Conservation (phyloP, 1,284 basidiomycete genomes). For the Termitomyces sp. region DNA sequence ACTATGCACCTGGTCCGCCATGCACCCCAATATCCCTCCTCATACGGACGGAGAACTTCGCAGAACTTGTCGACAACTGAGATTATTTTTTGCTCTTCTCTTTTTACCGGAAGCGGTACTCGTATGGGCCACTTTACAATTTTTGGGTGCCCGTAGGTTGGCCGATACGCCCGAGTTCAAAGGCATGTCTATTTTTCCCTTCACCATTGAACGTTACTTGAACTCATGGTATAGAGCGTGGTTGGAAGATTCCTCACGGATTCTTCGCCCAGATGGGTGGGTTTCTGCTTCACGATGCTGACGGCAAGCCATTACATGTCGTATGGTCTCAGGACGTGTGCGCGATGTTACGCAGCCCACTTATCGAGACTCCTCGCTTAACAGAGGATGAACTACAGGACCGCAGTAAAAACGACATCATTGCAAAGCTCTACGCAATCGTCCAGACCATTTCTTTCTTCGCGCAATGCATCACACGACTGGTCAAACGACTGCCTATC, state of each 20-base stretch:
- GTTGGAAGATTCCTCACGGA: conserved; percentile 25
- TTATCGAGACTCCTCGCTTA: conserved; percentile 18
- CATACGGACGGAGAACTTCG: not conserved
- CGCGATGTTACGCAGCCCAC: conserved; percentile 10
- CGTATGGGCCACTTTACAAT: conserved; percentile 25
- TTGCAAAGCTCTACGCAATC: conserved; percentile 28
- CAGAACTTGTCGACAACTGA: conserved; percentile 7
- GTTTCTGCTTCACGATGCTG: conserved; percentile 19
- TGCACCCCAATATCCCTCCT: conserved; percentile 7
- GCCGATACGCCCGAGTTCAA: conserved; percentile 2
- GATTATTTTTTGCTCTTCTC: conserved; percentile 22
- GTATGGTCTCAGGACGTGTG: conserved; percentile 10
- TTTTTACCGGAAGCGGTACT: conserved; percentile 28
- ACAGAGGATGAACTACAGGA: conserved; percentile 28
- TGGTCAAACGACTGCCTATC: conserved; percentile 17
- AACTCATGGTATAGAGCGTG: conserved; percentile 4
- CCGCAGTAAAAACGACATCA: conserved; percentile 29
- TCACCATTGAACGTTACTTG: not conserved
- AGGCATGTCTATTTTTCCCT: not conserved
- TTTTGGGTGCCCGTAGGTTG: conserved; percentile 19
- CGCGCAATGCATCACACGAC: conserved; percentile 24
- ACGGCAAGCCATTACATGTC: conserved; percentile 10
- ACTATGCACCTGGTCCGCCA: conserved; percentile 3
- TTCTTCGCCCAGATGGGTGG: conserved; percentile 29
- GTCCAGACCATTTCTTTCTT: conserved; percentile 30